Evolutionary conservation across 2,329 filamentous ascomycete genomes (phyloP).

Genomic region (Colletotrichum coccodes): DNA sequence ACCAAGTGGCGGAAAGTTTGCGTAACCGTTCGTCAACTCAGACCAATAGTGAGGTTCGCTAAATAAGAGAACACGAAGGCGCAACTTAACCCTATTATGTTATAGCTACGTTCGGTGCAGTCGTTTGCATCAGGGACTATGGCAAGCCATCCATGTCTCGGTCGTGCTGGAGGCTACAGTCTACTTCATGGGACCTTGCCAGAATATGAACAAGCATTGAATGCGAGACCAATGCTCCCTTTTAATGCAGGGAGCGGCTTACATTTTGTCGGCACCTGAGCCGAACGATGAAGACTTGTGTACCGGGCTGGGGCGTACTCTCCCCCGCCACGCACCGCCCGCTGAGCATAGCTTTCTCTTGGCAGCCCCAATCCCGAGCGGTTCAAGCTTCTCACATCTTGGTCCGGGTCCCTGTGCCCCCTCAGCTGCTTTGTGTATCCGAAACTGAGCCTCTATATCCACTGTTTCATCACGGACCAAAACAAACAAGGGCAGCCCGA

Average conservation of each 20-base stretch:
- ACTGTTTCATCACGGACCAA: constrained; percentile 3
- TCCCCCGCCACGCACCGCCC: neutral
- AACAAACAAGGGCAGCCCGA: constrained; percentile 3
- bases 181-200: neutral
- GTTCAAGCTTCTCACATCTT: neutral
- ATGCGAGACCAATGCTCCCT: neutral
- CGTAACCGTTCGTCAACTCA: no score
- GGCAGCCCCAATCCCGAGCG: neutral
- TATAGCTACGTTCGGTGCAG: no score
- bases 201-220: neutral
- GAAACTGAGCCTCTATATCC: constrained; percentile 18
- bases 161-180: no score
- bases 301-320: neutral
- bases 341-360: neutral
- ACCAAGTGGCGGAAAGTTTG: no score
- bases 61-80: no score
- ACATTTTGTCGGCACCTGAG: neutral
- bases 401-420: neutral
- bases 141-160: no score
- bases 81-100: no score
- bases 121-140: no score
- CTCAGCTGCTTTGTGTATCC: neutral
- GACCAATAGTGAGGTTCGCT: no score
- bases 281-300: no score
- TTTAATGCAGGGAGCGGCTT: neutral